A percentile compares a stretch with the other conserved stretches of the same genome.
Evolutionary conservation across 108 stramenopile species (phyloP).

Genomic region (Licmophora abbreviata): DNA sequence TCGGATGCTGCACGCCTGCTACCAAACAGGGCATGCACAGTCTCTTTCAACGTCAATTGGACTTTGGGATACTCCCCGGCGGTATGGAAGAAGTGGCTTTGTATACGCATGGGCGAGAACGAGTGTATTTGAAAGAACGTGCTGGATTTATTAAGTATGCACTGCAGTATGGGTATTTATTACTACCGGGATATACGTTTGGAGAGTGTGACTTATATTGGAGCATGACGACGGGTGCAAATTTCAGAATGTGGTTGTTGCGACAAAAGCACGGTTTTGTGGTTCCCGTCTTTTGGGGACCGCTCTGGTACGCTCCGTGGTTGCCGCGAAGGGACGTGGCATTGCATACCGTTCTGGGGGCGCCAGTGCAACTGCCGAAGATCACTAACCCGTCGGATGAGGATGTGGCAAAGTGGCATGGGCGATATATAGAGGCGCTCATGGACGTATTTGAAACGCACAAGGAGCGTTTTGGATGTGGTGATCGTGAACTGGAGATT

Average conservation of each 20-base stretch:
- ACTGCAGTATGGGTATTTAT: slow-evolving; percentile 40
- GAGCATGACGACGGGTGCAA: slow-evolving; percentile 47
- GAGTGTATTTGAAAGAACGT: slow-evolving; percentile 51
- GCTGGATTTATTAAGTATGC: slow-evolving; percentile 55
- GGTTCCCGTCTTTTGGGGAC: slow-evolving; percentile 26
- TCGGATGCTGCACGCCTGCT: too few relatives aligned
- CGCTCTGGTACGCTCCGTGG: slow-evolving; percentile 33
- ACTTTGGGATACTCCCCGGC: slow-evolving; percentile 53
- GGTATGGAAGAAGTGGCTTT: slow-evolving; percentile 76
- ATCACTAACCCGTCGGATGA: slow-evolving; percentile 44
- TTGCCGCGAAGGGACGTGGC: slow-evolving; percentile 38
- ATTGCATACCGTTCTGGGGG: slow-evolving; percentile 42
- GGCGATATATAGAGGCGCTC: slow-evolving; percentile 43
- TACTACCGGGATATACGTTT: slow-evolving; percentile 62
- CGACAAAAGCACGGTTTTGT: slow-evolving; percentile 22
- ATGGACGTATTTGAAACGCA: slow-evolving; percentile 44
- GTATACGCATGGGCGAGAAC: slow-evolving; percentile 23
- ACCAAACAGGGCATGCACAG: slow-evolving; percentile 16
- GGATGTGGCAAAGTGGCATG: slow-evolving; percentile 50
- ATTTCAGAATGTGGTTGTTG: slow-evolving; percentile 23
- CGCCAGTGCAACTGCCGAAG: slow-evolving; percentile 44
- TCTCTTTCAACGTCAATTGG: slow-evolving; percentile 18
- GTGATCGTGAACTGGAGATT: too few relatives aligned
- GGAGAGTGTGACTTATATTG: slow-evolving; percentile 42
- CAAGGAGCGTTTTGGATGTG: too few relatives aligned